These are phyloP conservation scores for Hymenoscyphus linearis DNA, from an alignment of 2,329 filamentous ascomycete species.

Conservation along the genomic window DNA sequence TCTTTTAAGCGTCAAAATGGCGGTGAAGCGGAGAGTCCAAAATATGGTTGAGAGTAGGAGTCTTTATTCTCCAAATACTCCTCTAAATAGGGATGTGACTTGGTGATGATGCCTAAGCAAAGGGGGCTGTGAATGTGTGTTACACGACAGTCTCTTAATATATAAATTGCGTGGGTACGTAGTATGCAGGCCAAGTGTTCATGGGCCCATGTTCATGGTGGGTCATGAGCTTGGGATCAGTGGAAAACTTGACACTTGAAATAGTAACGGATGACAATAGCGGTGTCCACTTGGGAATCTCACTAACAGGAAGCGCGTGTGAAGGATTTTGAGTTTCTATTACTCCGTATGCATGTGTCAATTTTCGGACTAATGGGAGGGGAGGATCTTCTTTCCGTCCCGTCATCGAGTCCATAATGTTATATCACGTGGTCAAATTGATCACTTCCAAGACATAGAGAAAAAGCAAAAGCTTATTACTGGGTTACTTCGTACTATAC, in stretches of 20 bases:
- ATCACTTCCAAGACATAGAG: too few relatives aligned
- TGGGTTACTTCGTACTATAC: too few relatives aligned
- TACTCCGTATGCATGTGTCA: background rate
- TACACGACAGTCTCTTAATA: background rate
- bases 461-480: too few relatives aligned
- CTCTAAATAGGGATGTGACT: background rate
- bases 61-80: background rate
- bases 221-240: background rate
- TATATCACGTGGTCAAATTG: too few relatives aligned
- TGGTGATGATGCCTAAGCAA: background rate
- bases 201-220: background rate
- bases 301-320: background rate
- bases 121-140: background rate
- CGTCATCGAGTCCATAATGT: too few relatives aligned
- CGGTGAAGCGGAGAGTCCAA: background rate
- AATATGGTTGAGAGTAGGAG: background rate
- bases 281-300: background rate
- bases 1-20: background rate
- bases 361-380: background rate
- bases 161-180: background rate
- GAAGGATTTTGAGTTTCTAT: background rate
- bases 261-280: background rate
- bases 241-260: background rate
- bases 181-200: background rate
- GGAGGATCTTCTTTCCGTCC: background rate